phyloP scores from a whole-genome alignment of 352 stramenopile species.

The Elongisporangium undulatum region DNA sequence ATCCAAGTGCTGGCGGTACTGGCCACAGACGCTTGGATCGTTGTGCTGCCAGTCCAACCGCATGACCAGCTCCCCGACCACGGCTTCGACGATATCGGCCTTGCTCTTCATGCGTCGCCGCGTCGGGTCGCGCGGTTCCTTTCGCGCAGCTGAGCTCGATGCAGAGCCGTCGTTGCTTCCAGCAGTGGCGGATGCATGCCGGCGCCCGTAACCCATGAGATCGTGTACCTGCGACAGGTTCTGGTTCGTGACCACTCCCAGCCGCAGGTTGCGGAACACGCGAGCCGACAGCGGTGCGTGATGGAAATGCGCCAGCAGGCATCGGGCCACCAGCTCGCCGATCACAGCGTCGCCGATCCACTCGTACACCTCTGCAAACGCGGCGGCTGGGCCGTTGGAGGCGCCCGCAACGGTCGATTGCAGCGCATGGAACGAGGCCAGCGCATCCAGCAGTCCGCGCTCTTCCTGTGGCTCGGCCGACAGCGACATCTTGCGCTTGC shows the following conservation, averaged over 20 bases:
- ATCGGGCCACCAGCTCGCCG: slow-evolving; percentile 62
- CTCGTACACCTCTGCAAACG: slow-evolving; percentile 59
- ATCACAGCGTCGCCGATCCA: slow-evolving; percentile 76
- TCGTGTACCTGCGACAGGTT: slow-evolving; percentile 69
- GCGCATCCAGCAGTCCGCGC: slow-evolving; percentile 6
- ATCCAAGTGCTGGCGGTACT: slow-evolving; percentile 47
- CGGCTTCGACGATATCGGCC: slow-evolving; percentile 61
- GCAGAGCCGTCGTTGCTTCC: background rate
- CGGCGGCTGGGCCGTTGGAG: slow-evolving; percentile 5
- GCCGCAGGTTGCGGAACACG: slow-evolving; percentile 61
- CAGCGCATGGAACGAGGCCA: slow-evolving; percentile 31
- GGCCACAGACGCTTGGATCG: slow-evolving; percentile 12
- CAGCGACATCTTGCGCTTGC: background rate
- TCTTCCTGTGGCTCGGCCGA: background rate
- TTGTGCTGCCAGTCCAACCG: slow-evolving; percentile 31
- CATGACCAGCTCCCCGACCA: slow-evolving; percentile 62
- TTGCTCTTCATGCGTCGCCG: slow-evolving; percentile 37
- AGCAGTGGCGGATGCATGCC: slow-evolving; percentile 1
- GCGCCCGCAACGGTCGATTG: slow-evolving; percentile 5
- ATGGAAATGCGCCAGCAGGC: slow-evolving; percentile 63
- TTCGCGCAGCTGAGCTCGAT: slow-evolving; percentile 2
- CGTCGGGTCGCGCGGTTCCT: slow-evolving; percentile 1
- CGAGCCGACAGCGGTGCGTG: slow-evolving; percentile 42
- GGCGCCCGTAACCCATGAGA: slow-evolving; percentile 49
- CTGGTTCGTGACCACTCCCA: slow-evolving; percentile 62